Evolutionary conservation across 768 basidiomycete genomes (phyloP).

Genomic region (Coprinopsis sp.): DNA sequence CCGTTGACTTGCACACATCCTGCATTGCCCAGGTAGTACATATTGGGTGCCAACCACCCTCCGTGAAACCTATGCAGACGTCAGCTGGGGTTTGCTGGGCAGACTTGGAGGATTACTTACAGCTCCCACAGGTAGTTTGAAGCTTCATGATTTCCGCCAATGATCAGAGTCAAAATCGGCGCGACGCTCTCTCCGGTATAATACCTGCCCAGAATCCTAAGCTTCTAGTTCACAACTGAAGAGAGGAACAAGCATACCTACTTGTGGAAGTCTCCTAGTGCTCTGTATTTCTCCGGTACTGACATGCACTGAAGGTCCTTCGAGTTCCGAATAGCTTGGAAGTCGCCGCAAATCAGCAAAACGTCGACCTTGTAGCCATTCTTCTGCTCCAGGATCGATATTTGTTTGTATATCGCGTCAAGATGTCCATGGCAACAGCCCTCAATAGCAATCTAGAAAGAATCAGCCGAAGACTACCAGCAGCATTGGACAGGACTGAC

Average conservation of each 20-base stretch:
- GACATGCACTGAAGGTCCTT: conserved; percentile 88
- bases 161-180: conserved; percentile 85
- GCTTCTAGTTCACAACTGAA: background rate
- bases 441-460: conserved; percentile 8
- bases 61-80: conserved; percentile 74
- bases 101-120: conserved; percentile 38
- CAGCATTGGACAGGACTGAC: background rate
- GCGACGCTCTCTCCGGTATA: conserved; percentile 81
- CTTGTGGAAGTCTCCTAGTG: conserved; percentile 82
- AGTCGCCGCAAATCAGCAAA: conserved; percentile 93
- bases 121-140: conserved; percentile 97
- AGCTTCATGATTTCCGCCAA: conserved; percentile 97
- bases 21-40: conserved; percentile 92
- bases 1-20: conserved; percentile 88
- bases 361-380: conserved; percentile 73
- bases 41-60: conserved; percentile 94
- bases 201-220: conserved; percentile 43
- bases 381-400: conserved; percentile 55
- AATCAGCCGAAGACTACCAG: background rate
- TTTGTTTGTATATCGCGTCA: conserved; percentile 78
- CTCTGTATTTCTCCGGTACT: conserved; percentile 83
- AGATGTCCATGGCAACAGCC: conserved; percentile 88
- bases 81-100: background rate
- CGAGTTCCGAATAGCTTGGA: conserved; percentile 85
- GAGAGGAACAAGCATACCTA: conserved; percentile 27